Conservation (phyloP, 441 rosid species). For the Corymbia citriodora region DNA sequence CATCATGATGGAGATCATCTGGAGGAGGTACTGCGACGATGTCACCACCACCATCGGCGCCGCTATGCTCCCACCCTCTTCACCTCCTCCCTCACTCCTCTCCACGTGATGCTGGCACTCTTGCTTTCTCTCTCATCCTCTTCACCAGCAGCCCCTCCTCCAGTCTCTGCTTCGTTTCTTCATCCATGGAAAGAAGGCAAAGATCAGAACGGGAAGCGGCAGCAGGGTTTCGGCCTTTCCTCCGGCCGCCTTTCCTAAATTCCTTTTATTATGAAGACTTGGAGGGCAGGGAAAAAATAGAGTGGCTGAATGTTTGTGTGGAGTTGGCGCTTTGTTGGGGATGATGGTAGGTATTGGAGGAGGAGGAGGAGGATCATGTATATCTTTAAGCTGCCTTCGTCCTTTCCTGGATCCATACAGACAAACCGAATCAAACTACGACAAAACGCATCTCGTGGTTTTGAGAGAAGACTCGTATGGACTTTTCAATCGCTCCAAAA, state of each 20-base stretch:
- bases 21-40: constrained; percentile 40
- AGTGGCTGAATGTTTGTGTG: neutral
- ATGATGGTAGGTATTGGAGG: too few species aligned
- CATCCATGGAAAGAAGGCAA: neutral
- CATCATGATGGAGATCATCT: constrained; percentile 49
- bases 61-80: constrained; percentile 35
- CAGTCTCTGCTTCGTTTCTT: neutral
- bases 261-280: neutral
- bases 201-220: neutral
- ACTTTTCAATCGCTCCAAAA: neutral
- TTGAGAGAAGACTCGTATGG: neutral
- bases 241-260: neutral
- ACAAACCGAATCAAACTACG: neutral
- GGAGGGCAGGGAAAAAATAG: neutral
- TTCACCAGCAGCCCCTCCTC: constrained; percentile 23
- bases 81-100: constrained; percentile 19
- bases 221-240: neutral
- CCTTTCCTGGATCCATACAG: neutral
- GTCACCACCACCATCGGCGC: constrained; percentile 60
- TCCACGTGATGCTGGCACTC: neutral
- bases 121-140: neutral
- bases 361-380: neutral
- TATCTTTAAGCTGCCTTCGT: neutral
- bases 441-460: neutral
- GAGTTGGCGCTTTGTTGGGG: neutral